phyloP scores from a whole-genome alignment of 2,329 filamentous ascomycete genomes.

The Metarhizium sp. region DNA sequence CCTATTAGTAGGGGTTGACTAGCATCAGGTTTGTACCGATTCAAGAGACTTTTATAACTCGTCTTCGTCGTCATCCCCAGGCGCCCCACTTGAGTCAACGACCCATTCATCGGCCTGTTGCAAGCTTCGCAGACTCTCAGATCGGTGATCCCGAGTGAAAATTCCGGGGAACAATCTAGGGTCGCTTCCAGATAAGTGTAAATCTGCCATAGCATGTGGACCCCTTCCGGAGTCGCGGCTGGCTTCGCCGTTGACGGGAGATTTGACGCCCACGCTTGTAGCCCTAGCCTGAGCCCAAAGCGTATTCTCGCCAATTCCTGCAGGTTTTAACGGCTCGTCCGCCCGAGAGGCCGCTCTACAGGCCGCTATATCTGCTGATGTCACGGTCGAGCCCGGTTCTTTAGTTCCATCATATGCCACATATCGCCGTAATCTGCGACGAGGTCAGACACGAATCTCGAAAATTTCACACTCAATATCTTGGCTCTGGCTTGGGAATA shows the following conservation, averaged over 20 bases:
- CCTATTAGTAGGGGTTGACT: no score
- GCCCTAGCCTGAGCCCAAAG: background rate
- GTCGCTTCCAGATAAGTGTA: constrained; percentile 48
- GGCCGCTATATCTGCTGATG: background rate
- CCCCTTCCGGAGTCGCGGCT: constrained; percentile 27
- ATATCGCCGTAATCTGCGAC: constrained; percentile 31
- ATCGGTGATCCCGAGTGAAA: constrained; percentile 40
- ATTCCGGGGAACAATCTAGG: constrained; percentile 66
- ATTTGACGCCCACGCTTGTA: background rate
- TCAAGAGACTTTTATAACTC: background rate
- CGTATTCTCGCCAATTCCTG: background rate
- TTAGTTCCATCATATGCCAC: constrained; percentile 23
- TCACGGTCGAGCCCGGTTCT: constrained; percentile 9
- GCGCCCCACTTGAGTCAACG: constrained; percentile 9
- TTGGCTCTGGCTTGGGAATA: constrained; percentile 11
- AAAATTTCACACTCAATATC: no score
- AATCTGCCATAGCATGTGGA: constrained; percentile 29
- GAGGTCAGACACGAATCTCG: background rate
- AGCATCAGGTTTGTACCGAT: background rate
- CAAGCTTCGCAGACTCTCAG: constrained; percentile 28
- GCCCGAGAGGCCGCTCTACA: background rate
- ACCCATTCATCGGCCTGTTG: constrained; percentile 15
- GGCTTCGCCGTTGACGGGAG: background rate
- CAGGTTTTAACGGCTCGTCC: background rate
- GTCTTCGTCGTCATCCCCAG: constrained; percentile 9